Base-by-base conservation (phyloP, 2,329 filamentous ascomycete genomes). In the Ceratocystis harringtonii region DNA sequence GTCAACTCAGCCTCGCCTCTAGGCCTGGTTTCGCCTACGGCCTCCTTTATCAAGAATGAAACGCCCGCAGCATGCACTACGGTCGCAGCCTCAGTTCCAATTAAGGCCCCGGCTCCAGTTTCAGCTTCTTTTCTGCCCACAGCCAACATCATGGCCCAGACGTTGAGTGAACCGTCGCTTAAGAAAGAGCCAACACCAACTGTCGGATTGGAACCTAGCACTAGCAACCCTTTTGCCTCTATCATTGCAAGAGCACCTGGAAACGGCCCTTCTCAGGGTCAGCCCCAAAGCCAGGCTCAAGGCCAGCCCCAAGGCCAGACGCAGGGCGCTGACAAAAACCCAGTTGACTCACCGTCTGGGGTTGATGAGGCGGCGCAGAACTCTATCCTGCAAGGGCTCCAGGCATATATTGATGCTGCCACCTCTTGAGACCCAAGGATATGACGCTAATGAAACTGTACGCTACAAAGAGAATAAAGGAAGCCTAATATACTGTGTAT, bases 321-420 rank as follows among this genome's bases (percentile, higher is more conserved):
- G 30, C 25, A 32, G 28, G 55, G 30, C 45, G 41, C 43, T 48
- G 41, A 10, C 7, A 28, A 41, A 22, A 48, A 19, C 8, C 19
- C 44, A 25, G 19, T 25, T 2, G 17, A n/a, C 28, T 19, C 55
- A 25, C 19, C 55, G 6, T 30, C 28, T 17, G 64, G 52, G 30
- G 44, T 28, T 10, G 65, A 66, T 30, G 62, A 62, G 12, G 44
- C 32, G 2, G 52, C 61, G 6, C 58, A 63, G 5, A 57, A 57
- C 19, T 67, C 66, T 17, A 60, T 67, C 32, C 25, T 67, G 41
- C 43, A 63, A 22, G 60, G 63, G n/a, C 63, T 67, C 15, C 66
- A 67, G 19, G 66, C 66, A n/a, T 67, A 65, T 28, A 67, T 67
- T 61, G 66, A 67, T 41, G 66, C 66, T n/a, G 44, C 65, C n/a